Evolutionary conservation across 23 red algal genomes (phyloP).

Genomic region (Agarophyton chilense): DNA sequence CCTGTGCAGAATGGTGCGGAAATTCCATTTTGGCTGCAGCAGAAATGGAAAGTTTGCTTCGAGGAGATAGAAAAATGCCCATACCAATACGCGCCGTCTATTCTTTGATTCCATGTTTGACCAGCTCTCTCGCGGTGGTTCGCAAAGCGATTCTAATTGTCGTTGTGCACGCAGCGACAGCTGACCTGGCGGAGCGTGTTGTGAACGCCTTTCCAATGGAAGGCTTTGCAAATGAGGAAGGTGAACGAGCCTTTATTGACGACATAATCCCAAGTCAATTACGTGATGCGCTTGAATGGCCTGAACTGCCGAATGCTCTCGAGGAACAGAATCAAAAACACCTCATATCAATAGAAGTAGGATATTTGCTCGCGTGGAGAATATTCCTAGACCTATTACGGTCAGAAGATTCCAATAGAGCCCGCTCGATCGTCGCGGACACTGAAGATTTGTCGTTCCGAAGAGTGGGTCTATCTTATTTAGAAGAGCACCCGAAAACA

Average conservation of each 20-base stretch:
- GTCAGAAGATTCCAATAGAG: background rate
- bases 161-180: constrained; percentile 29
- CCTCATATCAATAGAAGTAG: constrained; percentile 10
- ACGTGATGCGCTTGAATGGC: constrained; percentile 48
- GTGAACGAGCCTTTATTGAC: constrained; percentile 31
- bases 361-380: constrained; percentile 65
- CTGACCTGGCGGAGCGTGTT: constrained; percentile 32
- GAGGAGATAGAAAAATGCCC: constrained; percentile 42
- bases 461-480: constrained; percentile 45
- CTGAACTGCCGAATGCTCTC: background rate
- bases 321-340: background rate
- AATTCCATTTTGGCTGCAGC: constrained; percentile 35
- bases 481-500: constrained; percentile 11
- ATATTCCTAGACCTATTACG: constrained; percentile 57
- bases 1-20: background rate
- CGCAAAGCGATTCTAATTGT: constrained; percentile 44
- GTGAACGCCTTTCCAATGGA: constrained; percentile 31
- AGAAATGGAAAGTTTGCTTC: constrained; percentile 28
- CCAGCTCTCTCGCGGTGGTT: background rate
- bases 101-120: constrained; percentile 21
- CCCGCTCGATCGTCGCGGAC: background rate
- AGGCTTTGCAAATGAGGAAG: constrained; percentile 43
- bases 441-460: constrained; percentile 65
- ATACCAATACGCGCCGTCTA: constrained; percentile 17
- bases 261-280: constrained; percentile 20